phyloP scores from a whole-genome alignment of 345 rosid species.

The Camelina laxa region DNA sequence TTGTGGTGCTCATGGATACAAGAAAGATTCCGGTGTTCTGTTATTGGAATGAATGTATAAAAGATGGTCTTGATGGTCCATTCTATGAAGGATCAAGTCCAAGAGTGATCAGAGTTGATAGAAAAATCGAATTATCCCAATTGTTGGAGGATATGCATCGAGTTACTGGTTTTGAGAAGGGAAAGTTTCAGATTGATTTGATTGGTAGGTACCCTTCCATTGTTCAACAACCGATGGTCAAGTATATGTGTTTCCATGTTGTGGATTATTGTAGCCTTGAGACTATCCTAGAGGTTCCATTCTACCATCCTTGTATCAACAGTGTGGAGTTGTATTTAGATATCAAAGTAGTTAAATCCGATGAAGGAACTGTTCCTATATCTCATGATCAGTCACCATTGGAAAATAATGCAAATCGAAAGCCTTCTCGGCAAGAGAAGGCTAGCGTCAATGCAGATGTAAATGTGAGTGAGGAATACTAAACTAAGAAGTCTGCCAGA shows the following conservation, averaged over 20 bases:
- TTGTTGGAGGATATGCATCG: constrained; percentile 20
- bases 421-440: not conserved
- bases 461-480: not conserved
- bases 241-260: constrained; percentile 22
- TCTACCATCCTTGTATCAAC: not conserved
- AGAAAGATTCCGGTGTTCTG: constrained; percentile 24
- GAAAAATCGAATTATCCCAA: not conserved
- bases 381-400: not conserved
- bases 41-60: constrained; percentile 18
- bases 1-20: not conserved
- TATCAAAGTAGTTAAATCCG: not conserved
- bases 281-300: constrained; percentile 29
- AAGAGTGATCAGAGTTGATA: constrained; percentile 30
- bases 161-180: constrained; percentile 24
- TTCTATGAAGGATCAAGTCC: constrained; percentile 30
- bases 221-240: constrained; percentile 18
- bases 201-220: constrained; percentile 23
- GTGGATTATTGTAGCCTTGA: constrained; percentile 31
- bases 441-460: not conserved
- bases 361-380: no score
- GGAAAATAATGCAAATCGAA: not conserved
- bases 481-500: not conserved
- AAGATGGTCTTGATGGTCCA: constrained; percentile 35
- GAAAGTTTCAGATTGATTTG: constrained; percentile 12
- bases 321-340: constrained; percentile 12